Conservation (phyloP, 176 grass and related monocot species). For the Tuctoria greenei region DNA sequence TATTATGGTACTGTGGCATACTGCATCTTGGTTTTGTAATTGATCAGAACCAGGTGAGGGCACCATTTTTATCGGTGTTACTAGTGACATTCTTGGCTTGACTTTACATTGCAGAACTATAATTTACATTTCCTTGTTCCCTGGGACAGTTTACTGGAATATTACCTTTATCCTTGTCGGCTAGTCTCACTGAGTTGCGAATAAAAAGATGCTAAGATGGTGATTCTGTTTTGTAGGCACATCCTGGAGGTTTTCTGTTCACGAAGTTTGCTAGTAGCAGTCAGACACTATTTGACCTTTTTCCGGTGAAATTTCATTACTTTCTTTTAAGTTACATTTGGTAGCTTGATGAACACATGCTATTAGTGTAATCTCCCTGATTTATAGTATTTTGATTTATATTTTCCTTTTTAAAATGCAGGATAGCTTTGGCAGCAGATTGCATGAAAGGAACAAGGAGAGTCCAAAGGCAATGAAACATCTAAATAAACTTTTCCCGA, state of each 20-base stretch:
- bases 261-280: slow-evolving; percentile 94
- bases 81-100: neutral
- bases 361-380: slow-evolving; percentile 2
- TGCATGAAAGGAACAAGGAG: slow-evolving; percentile 97
- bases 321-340: slow-evolving; percentile 22
- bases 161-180: neutral
- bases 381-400: slow-evolving; percentile 24
- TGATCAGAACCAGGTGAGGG: neutral
- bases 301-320: slow-evolving; percentile 54
- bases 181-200: neutral
- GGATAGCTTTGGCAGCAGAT: slow-evolving; percentile 88
- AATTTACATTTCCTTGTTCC: neutral
- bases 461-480: slow-evolving; percentile 96
- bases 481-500: slow-evolving; percentile 89
- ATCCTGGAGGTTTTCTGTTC: slow-evolving; percentile 98
- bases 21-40: neutral
- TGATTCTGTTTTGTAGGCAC: slow-evolving; percentile 62
- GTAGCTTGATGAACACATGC: slow-evolving; percentile 26
- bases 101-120: slow-evolving; percentile 3
- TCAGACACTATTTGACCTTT: slow-evolving; percentile 92
- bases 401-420: slow-evolving; percentile 30
- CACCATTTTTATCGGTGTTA: neutral
- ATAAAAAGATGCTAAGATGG: slow-evolving; percentile 33
- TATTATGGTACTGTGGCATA: slow-evolving; percentile 18
- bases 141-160: neutral